Evolutionary conservation across 495 filamentous ascomycete species (phyloP), one percentile per base, ranked within the genome.

Genomic region (Sordaria brevicollis): DNA sequence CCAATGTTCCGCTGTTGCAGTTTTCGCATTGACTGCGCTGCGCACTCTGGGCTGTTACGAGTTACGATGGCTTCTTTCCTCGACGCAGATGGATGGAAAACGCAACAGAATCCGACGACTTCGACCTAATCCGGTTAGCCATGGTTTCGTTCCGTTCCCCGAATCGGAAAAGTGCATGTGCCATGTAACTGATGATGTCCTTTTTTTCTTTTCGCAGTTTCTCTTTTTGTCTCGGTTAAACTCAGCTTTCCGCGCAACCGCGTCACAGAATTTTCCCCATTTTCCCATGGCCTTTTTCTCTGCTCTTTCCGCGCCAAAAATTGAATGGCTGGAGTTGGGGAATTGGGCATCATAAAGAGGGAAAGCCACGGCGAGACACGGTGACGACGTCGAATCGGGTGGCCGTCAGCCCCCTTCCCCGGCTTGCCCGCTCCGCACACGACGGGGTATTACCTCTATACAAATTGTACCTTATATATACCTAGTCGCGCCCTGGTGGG

Each of bases 241-340:
- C 21, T 29, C 49, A 49, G 19, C 19, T 49, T 43, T 43, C 39
- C 39, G 39, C 37, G n/a, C 39, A 43, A 43, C n/a, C 39, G 39
- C 39, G 39, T 43, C 39, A 19, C 39, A 6, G 6, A 19, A 7
- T 43, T 43, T 43, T 43, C 10, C 4, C 10, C 19, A 25, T 13
- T 10, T 13, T 29, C 13, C 9, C 10, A n/a, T n/a, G n/a, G n/a
- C n/a, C n/a, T n/a, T 13, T 25, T 54, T 11, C 43, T 57, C 43
- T 57, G 43, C 43, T 29, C 21, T 7, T 62, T 62, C 25, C 13
- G 2, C 9, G 49, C 49, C 13, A 33, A 65, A 71, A 73, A 70
- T 69, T 68, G 49, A 41, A 71, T 65, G 71, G 75, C 71, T 73
- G 74, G 75, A 69, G 74, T 77, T 76, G 77, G 77, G 76, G n/a